Evolutionary conservation across 306 rosid genomes (phyloP), one percentile per base, ranked within the genome.

Genomic region (Hippophae rhamnoides): DNA sequence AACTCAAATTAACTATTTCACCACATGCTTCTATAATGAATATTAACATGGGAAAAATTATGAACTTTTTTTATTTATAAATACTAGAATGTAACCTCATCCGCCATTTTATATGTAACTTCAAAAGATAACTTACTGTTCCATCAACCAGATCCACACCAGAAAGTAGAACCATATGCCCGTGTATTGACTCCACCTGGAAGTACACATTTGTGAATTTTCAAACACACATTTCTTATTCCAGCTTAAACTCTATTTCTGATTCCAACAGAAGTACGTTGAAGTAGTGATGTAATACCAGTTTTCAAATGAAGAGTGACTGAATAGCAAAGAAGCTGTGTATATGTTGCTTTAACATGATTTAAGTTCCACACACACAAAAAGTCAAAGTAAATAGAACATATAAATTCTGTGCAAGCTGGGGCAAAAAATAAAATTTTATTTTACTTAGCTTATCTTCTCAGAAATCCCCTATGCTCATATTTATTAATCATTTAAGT

Each of bases 121-220:
- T 72, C 57, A 69, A 76, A 54, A 45, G 66, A 71, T 71, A 66
- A 72, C 98, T 76, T 76, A 92, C 96, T 7, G 93, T 92, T 68
- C 95, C 96, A 76, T 92, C 95, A 69, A 87, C 98, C 77, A 92
- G 84, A 76, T 92, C 96, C 66, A 72, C 95, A 54, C 98, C 93
- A 73, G 98, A 87, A 43, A 92, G 95, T 65, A 87, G 69, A 67
- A 92, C 66, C 79, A 67, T 72, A 85, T 84, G 73, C 70, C 82
- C 93, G 64, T 81, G 74, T 42, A 92, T 79, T 52, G 86, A 89
- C 73, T 87, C 96, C 74, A 92, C 82, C 98, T 92, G 47, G 5
- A 51, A 76, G 64, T 58, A 66, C 18, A 69, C 26, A 23, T 4
- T 42, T 71, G 43, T 55, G 13, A 49, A 45, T 45, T 43, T 65